Base-by-base conservation (phyloP, 2,329 filamentous ascomycete genomes). In the Stagonosporopsis tanaceti region DNA sequence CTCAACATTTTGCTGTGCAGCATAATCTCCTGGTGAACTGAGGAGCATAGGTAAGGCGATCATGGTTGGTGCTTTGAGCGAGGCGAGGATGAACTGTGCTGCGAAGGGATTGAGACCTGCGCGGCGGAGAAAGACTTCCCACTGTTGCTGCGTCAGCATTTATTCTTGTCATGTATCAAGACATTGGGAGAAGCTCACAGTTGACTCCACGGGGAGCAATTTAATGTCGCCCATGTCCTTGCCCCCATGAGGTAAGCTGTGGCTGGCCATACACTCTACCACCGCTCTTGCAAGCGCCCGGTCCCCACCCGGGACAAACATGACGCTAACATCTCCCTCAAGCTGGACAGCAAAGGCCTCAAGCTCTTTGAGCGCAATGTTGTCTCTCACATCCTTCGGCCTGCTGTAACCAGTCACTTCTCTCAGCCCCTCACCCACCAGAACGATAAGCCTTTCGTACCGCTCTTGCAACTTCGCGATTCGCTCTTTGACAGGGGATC, bases 21-120 rank as follows among this genome's bases (percentile, higher is more conserved):
- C 30, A 9, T 35, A 30, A 0, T 39, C 2, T 32, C 46, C 24
- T 4, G 60, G 51, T 4, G 62, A 60, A 22, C 50, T 57, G 8
- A 57, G 51, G 1, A 14, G 6, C 6, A 51, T 14, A 12, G 63
- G 52, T 22, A 66, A 24, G 2, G 52, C 27, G 7, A 67, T 41
- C 3, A 61, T 35, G 9, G 61, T 41, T 1, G 67, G 63, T 6
- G 62, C 39, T 39, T 71, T 73, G 48, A 76, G 66, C 4, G 73
- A 71, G 0, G 76, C 77, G 32, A 91, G 75, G 1, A 92, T 78
- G 9, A 80, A 79, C 70, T 92, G 89, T 2, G 90, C 90, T 2
- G 89, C 89, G 70, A 86, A 92, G 0, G 85, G 82, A 72, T 93
- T 93, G 69, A 92, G 73, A 0, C 90, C 90, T 1, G 83, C 82